These are phyloP conservation scores for Lenwebbia sp. DNA, from an alignment of 345 rosid genomes.

Conservation along the genomic window DNA sequence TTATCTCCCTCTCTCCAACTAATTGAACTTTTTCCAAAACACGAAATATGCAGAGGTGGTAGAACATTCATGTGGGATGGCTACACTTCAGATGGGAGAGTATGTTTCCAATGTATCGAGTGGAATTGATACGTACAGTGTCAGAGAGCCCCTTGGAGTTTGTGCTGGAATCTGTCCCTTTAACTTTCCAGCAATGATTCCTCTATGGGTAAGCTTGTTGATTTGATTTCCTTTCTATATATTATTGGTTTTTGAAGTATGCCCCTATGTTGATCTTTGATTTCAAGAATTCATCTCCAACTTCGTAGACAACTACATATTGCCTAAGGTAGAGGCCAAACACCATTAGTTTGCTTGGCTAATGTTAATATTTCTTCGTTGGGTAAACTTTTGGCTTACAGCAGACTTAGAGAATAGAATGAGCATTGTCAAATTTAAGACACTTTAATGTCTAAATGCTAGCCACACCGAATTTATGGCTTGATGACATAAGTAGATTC, in stretches of 20 bases:
- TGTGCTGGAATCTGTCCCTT: slow-evolving; percentile 99
- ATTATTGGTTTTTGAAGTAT: neutral
- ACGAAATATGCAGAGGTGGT: slow-evolving; percentile 65
- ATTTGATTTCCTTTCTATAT: neutral
- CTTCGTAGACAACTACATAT: neutral
- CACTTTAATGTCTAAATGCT: neutral
- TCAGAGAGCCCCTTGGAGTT: slow-evolving; percentile 92
- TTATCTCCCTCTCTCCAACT: neutral
- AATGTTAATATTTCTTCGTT: neutral
- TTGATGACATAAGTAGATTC: neutral
- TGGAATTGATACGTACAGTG: slow-evolving; percentile 89
- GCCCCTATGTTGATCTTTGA: neutral
- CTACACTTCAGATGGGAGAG: slow-evolving; percentile 90
- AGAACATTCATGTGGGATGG: slow-evolving; percentile 99
- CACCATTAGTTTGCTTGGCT: neutral
- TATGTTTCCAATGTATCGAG: slow-evolving; percentile 78
- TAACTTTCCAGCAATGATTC: slow-evolving; percentile 99
- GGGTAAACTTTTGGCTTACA: neutral
- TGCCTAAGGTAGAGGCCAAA: neutral
- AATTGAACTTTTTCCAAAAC: neutral
- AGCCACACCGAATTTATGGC: neutral
- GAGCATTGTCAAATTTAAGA: neutral
- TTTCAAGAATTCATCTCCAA: neutral
- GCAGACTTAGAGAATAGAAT: neutral
- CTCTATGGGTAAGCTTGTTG: slow-evolving; percentile 65